Evolutionary conservation across 352 stramenopile species (phyloP), one percentile per base, ranked within the genome.

Genomic region (Phytopythium sindhum): DNA sequence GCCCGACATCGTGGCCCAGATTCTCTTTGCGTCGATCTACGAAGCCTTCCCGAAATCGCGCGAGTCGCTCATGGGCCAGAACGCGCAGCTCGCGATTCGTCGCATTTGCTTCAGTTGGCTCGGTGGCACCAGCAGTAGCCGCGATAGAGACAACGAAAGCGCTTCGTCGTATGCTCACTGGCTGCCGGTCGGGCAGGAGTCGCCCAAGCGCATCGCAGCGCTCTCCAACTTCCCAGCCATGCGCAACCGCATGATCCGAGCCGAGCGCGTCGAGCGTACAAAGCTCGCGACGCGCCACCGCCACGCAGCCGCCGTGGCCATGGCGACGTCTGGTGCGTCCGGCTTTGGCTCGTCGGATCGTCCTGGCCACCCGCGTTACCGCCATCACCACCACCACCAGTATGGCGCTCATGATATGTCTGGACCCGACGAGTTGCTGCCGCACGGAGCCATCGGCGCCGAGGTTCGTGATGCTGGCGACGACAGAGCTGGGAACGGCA

Each of bases 41-140:
- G 80, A 90, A n/a, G 83, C 77, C 4, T 91, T 88, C 56, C 83
- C 83, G 29, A 86, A 79, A 33, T 89, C 83, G 0, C 71, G 83
- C 4, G 84, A 88, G 50, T 44, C 23, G 31, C 77, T 89, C 47
- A 59, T 81, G 12, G 65, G 57, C 21, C 62, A 61, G 11, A 70
- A 76, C 6, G 57, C 83, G 2, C 75, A 69, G 4, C 57, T 66
- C 33, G 59, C 78, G 54, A 78, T 91, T 44, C 61, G 88, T 9
- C 76, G 64, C n/a, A 73, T 73, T 3, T 88, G 78, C 39, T 77
- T 84, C 58, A 77, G 69, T 54, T 91, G 83, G 83, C 82, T 91
- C 50, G 67, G 85, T 2, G 83, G 26, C 12, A 21, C 11, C 10
- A 2, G 80, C 7, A 85, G 88, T 54, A 78, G 88, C 12, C 80